Base-by-base conservation (phyloP, 805 yeast species). In the Candida maris region DNA sequence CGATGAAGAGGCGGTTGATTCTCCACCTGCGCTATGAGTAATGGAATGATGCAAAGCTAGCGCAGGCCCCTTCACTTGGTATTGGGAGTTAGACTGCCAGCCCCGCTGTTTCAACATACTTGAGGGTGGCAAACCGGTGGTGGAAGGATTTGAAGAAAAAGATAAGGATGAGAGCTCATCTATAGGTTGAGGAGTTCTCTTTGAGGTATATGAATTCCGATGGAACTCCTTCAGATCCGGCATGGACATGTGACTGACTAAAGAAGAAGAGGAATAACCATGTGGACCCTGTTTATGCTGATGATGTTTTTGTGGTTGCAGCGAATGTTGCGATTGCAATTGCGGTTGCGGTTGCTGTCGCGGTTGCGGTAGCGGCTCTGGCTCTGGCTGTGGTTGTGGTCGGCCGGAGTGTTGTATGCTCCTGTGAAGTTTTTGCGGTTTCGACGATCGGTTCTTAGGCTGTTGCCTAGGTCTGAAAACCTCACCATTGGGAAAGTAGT, bases 401-500 rank as follows among this genome's bases (percentile, higher is more conserved):
- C n/a, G n/a, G n/a, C n/a, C n/a, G n/a, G n/a, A n/a, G n/a, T n/a
- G n/a, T n/a, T n/a, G n/a, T n/a, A n/a, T n/a, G n/a, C n/a, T n/a
- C 35, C 46, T 37, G 14, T 34, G 42, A 28, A 37, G 32, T 24
- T 36, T 65, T 27, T 48, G 46, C 6, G 75, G 75, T 34, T 66
- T 59, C 20, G 59, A 48, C 7, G 59, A 39, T 36, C 73, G 56
- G 31, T 59, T 64, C n/a, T 59, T 39, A 2, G 71, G 71, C 9
- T 62, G 59, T 29, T 50, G 54, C 26, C 77, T 51, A 2, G 78
- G 78, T 23, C 71, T 56, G 51, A 73, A 73, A 2, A 71, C 62
- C 47, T 73, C 79, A 32, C 79, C 79, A 49, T 73, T 73, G 12
- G 78, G 78, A 48, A 73, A 73, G 42, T 59, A 65, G 33, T 49